phyloP scores from a whole-genome alignment of 371 early-diverging fungal species.

The Mortierella sp. region DNA sequence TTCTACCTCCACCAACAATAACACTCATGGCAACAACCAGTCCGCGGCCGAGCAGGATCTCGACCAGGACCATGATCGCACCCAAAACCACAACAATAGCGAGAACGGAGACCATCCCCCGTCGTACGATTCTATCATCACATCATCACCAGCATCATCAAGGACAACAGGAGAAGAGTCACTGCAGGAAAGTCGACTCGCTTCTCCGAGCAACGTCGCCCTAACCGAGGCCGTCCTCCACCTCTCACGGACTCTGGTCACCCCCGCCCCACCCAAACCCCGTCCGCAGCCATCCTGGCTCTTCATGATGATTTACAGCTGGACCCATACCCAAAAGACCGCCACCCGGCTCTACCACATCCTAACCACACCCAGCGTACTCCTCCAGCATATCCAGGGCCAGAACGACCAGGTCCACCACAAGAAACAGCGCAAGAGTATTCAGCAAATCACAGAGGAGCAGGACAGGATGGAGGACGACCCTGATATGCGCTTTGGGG shows the following conservation, averaged over 20 bases:
- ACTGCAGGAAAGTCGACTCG: conserved; percentile 7
- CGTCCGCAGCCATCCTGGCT: conserved; percentile 37
- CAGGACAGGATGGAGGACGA: conserved; percentile 45
- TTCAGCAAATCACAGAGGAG: conserved; percentile 55
- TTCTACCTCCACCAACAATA: not conserved
- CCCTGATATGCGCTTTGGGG: conserved; percentile 32
- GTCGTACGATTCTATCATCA: conserved; percentile 27
- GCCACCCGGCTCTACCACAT: conserved; percentile 39
- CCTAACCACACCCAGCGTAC: conserved; percentile 23
- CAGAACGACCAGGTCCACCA: conserved; percentile 26
- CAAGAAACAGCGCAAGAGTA: conserved; percentile 37
- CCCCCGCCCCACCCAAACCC: conserved; percentile 22
- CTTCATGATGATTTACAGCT: conserved; percentile 52
- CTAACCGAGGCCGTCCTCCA: conserved; percentile 48
- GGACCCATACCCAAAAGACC: conserved; percentile 44
- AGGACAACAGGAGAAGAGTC: not conserved
- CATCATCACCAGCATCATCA: not conserved
- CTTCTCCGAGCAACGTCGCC: conserved; percentile 29
- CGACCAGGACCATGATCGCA: not conserved
- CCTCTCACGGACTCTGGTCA: conserved; percentile 47
- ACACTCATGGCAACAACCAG: not conserved
- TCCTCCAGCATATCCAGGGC: conserved; percentile 30
- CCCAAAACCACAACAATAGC: not conserved
- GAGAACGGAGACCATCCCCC: conserved; percentile 22
- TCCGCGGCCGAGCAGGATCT: not conserved